Evolutionary conservation across 106 monocot genomes (phyloP).

Genomic region (Amphibolis antarctica): DNA sequence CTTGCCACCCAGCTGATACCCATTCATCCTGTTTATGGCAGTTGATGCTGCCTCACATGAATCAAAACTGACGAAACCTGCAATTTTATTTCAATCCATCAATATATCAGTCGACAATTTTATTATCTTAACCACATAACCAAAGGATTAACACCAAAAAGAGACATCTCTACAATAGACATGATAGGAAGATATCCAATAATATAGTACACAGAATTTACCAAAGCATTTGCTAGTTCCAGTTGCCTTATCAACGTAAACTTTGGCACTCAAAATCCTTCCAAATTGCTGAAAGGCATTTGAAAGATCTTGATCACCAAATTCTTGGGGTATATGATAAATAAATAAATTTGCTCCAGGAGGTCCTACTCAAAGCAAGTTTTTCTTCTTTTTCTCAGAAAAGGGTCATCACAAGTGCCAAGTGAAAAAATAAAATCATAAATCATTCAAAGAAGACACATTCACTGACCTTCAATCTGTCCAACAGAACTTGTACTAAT

Average conservation of each 20-base stretch:
- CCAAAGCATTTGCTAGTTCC: constrained; percentile 98
- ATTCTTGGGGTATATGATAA: constrained; percentile 98
- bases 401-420: neutral
- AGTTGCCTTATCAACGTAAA: constrained; percentile 89
- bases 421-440: neutral
- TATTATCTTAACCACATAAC: neutral
- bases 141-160: neutral
- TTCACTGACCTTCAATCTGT: constrained; percentile 68
- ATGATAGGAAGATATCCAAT: no score
- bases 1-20: constrained; percentile 78
- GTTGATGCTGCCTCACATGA: constrained; percentile 55
- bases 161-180: neutral
- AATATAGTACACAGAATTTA: constrained; percentile 21
- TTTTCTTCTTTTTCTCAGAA: no score
- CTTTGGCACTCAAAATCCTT: constrained; percentile 86
- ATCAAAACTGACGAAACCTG: constrained; percentile 98
- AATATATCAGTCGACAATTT: no score
- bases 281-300: constrained; percentile 81
- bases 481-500: constrained; percentile 30
- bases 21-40: constrained; percentile 85
- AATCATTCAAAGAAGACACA: neutral
- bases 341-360: constrained; percentile 98
- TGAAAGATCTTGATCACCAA: constrained; percentile 75
- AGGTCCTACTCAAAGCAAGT: constrained; percentile 44
- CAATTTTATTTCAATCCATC: neutral